Evolutionary conservation across 1,284 basidiomycete species (phyloP).

Genomic region (Trichosporon inkin): DNA sequence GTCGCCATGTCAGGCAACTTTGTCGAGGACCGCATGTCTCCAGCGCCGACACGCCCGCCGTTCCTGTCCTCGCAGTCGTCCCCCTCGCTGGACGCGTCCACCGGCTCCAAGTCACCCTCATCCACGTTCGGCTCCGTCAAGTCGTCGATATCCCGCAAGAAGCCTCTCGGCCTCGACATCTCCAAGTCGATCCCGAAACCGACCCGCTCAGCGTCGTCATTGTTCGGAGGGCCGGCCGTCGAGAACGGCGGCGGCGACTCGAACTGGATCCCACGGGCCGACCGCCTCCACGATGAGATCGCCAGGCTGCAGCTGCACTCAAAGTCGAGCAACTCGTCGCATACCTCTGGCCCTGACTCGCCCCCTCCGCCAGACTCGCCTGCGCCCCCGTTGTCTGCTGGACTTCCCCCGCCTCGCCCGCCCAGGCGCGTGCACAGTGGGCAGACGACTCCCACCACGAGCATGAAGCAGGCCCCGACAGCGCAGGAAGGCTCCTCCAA

Average conservation of each 20-base stretch:
- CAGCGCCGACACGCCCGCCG: conserved; percentile 1
- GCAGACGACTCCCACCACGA: conserved; percentile 15
- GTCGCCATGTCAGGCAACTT: conserved; percentile 4
- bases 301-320: conserved; percentile 57
- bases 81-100: neutral
- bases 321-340: conserved; percentile 54
- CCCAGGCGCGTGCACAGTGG: conserved; percentile 18
- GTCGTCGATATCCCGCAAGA: conserved; percentile 47
- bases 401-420: conserved; percentile 16
- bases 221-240: conserved; percentile 32
- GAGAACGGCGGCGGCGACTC: conserved; percentile 9
- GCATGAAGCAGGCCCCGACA: conserved; percentile 7
- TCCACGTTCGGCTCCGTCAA: conserved; percentile 20
- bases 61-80: neutral
- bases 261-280: conserved; percentile 50
- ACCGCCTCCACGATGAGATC: conserved; percentile 49
- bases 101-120: neutral
- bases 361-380: conserved; percentile 22
- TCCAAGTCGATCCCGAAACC: conserved; percentile 41
- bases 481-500: conserved; percentile 5
- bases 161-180: conserved; percentile 46
- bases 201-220: conserved; percentile 6
- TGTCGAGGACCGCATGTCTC: neutral
- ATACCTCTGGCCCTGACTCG: conserved; percentile 22
- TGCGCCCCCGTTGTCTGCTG: conserved; percentile 13